Conservation (phyloP, 495 filamentous ascomycete species). For the Sphaerosporella brunnea region DNA sequence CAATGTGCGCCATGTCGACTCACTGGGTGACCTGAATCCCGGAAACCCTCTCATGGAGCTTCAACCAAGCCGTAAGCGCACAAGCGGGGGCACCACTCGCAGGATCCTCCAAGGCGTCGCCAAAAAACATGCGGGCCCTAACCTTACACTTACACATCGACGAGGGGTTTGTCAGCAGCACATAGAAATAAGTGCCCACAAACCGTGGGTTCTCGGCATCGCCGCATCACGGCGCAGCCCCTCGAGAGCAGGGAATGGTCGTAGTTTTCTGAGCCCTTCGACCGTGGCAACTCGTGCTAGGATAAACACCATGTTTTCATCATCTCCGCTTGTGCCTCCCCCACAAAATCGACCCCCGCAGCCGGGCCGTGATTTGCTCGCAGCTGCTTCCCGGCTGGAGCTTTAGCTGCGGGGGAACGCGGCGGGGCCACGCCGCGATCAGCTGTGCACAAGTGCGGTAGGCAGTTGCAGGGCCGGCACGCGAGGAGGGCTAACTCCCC, state of each 20-base stretch:
- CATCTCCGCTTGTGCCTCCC: not conserved
- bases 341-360: not conserved
- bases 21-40: not conserved
- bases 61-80: not conserved
- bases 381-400: not conserved
- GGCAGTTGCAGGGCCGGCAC: not conserved
- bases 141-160: constrained; percentile 29
- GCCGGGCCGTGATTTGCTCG: not conserved
- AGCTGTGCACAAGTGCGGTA: not conserved
- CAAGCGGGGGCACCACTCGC: not conserved
- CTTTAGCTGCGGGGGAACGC: not conserved
- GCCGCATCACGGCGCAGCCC: too few relatives aligned
- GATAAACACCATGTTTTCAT: not conserved
- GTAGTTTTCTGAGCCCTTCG: not conserved
- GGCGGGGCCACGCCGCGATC: not conserved
- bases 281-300: not conserved
- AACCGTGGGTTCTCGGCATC: not conserved
- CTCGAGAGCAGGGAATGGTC: not conserved
- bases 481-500: not conserved
- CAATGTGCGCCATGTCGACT: too few relatives aligned
- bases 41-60: not conserved
- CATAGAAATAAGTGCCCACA: not conserved
- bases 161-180: not conserved
- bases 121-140: not conserved
- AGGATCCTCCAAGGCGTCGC: not conserved